These are phyloP conservation scores for Mucor saturninus DNA, from an alignment of 371 early-diverging fungal genomes.

Conservation along the genomic window DNA sequence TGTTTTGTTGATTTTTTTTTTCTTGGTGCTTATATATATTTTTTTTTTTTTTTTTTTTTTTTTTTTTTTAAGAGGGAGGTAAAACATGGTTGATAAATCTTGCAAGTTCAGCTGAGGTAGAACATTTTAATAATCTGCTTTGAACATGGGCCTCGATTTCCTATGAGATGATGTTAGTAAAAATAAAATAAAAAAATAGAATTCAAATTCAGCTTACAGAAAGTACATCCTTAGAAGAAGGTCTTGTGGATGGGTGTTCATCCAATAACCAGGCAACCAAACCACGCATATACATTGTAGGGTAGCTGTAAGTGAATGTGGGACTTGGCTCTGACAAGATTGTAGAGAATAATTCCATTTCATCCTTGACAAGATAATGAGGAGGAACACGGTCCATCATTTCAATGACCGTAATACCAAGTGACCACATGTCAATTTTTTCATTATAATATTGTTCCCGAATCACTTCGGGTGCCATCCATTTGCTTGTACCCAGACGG, in stretches of 20 bases:
- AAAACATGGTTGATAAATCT: conserved; percentile 39
- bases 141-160: conserved; percentile 42
- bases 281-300: conserved; percentile 59
- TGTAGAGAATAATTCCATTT: conserved; percentile 50
- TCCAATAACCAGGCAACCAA: conserved; percentile 57
- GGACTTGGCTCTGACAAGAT: conserved; percentile 51
- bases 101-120: conserved; percentile 31
- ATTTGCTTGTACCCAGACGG: conserved; percentile 97
- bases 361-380: conserved; percentile 55
- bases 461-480: conserved; percentile 96
- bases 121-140: conserved; percentile 32
- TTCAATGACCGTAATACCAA: conserved; percentile 37
- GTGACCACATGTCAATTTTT: conserved; percentile 63
- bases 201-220: conserved; percentile 25
- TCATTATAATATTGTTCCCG: conserved; percentile 86
- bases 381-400: conserved; percentile 63
- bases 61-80: conserved; percentile 22
- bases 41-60: neutral
- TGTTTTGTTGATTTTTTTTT: neutral
- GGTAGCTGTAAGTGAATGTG: conserved; percentile 55
- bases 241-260: conserved; percentile 47
- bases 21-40: neutral
- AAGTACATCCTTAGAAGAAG: conserved; percentile 47
- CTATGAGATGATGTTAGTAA: conserved; percentile 9
- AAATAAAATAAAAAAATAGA: neutral